phyloP scores from a whole-genome alignment of 2,329 filamentous ascomycete species.

The Sporothrix schenckii region DNA sequence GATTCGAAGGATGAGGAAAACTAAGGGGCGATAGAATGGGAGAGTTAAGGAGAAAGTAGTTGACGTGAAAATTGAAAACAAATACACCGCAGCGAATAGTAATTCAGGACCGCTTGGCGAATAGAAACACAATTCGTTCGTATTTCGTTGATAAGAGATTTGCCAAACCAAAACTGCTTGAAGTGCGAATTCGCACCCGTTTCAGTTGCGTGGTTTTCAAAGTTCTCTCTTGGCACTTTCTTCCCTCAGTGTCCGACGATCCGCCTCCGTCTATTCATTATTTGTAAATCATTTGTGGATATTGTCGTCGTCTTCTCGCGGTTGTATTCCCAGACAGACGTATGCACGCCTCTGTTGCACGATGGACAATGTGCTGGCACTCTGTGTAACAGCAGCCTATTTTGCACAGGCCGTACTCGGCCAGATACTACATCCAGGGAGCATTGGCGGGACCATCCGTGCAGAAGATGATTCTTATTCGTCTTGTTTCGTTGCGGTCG shows the following conservation, averaged over 20 bases:
- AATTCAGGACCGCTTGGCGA: neutral
- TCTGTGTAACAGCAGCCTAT: neutral
- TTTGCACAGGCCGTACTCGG: neutral
- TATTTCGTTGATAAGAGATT: slow-evolving; percentile 17
- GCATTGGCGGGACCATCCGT: neutral
- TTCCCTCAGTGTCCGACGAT: neutral
- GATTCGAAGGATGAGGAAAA: neutral
- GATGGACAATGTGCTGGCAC: slow-evolving; percentile 5
- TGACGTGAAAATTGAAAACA: neutral
- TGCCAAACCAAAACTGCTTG: slow-evolving; percentile 3
- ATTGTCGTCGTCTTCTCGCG: neutral
- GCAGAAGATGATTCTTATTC: neutral
- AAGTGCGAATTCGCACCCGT: neutral
- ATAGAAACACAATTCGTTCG: neutral
- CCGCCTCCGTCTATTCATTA: neutral
- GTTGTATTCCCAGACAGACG: slow-evolving; percentile 5
- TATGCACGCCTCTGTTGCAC: slow-evolving; percentile 1
- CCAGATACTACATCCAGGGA: neutral
- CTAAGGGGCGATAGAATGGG: neutral
- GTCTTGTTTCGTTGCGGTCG: neutral
- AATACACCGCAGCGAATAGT: neutral
- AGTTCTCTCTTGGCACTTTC: neutral
- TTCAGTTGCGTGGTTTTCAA: slow-evolving; percentile 11
- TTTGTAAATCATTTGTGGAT: neutral
- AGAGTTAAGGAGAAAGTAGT: neutral